Evolutionary conservation across 495 filamentous ascomycete species (phyloP), one percentile per base, ranked within the genome.

Genomic region (Lophium mytilinum): DNA sequence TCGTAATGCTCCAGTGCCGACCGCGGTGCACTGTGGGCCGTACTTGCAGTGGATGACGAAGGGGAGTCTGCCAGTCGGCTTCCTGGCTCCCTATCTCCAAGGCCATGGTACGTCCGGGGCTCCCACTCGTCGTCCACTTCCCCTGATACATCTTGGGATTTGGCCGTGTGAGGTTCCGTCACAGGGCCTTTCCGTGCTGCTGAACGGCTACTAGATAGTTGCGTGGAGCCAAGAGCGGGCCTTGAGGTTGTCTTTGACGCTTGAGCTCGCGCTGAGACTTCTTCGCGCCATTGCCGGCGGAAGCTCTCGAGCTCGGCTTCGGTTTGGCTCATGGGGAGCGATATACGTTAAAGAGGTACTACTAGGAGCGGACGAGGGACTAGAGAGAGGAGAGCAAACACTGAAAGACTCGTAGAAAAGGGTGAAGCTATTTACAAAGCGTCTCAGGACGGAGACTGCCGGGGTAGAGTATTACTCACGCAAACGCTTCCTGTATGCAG

Each of bases 1-100:
- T 97, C 93, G 65, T 94, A 97, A 69, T 96, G 88, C 65, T 96
- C 93, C 39, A 97, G 71, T 3, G 93, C 93, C 8, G 90, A 88
- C 19, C 73, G 73, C 11, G 86, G 89, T 62, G 89, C 85, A 34
- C 53, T 67, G 42, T 46, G 62, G 24, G 24, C 24, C 9, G 60
- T 59, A 52, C 46, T 48, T 42, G 24, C 39, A 59, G 47, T 12
- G 14, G 55, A 36, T 24, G 51, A 41, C n/a, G 70, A 62, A 65
- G 72, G 63, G 6, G 24, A 30, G 71, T 71, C 50, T 68, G 71
- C 57, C 71, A 75, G 58, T 72, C 73, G 53, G 61, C 74, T 51
- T 64, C 67, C 49, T 36, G 71, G 70, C 35, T 77, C 73, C 43
- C 67, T 70, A 42, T 75, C 65, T 14, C 71, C 72, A 14, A 77